A percentile compares a stretch with the other conserved stretches of the same genome.
These are phyloP conservation scores for Hanseniaspora sp. DNA, from an alignment of 1,139 yeast genomes.

Conservation along the genomic window DNA sequence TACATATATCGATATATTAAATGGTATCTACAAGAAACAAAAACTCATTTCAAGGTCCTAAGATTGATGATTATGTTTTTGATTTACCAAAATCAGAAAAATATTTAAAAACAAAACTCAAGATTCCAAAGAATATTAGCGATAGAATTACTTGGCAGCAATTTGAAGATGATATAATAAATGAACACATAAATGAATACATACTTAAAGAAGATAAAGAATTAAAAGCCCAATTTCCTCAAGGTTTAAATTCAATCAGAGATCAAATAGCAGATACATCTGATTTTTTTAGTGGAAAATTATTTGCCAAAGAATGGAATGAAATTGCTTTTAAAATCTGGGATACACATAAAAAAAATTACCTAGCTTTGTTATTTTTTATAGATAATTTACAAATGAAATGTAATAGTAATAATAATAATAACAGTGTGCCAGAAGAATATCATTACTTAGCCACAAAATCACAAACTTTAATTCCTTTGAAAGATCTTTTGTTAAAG, in stretches of 20 bases:
- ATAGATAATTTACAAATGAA: background rate
- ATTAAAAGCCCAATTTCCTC: background rate
- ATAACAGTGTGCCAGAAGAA: background rate
- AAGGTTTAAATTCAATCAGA: conserved; percentile 24
- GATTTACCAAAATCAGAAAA: background rate
- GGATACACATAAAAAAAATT: conserved; percentile 6
- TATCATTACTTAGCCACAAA: conserved; percentile 30
- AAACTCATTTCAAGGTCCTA: conserved; percentile 4
- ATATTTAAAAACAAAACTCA: conserved; percentile 22
- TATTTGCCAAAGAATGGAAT: conserved; percentile 6
- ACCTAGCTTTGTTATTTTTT: background rate
- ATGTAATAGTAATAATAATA: background rate
- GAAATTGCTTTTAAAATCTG: conserved; percentile 1
- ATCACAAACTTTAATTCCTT: conserved; percentile 16
- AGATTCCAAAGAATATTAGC: conserved; percentile 42
- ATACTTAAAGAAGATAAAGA: conserved; percentile 16
- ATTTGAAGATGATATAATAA: conserved; percentile 47
- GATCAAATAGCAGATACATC: conserved; percentile 23
- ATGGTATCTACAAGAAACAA: background rate
- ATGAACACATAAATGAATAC: conserved; percentile 32
- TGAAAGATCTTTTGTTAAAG: conserved; percentile 24
- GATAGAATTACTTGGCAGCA: conserved; percentile 58
- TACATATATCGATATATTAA: too few species aligned
- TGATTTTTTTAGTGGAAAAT: conserved; percentile 6
- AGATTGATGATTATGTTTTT: conserved; percentile 2